Percentiles rank a stretch among this genome's conserved stretches.
phyloP scores from a whole-genome alignment of 345 rosid genomes.

The Hibiscus syriacus region DNA sequence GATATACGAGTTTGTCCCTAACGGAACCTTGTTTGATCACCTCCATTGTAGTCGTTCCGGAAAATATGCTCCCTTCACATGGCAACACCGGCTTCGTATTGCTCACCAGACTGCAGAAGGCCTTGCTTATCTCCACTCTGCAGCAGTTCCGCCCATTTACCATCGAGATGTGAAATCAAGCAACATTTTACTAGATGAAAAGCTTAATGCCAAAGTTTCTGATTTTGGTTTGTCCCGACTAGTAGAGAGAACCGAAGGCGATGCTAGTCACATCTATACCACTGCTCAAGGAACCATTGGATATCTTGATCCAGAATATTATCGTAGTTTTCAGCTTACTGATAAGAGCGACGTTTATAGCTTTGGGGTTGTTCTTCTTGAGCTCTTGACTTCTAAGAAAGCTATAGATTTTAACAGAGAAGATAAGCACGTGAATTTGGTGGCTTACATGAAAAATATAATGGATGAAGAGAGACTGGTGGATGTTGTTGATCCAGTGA shows the following conservation, averaged over 20 bases:
- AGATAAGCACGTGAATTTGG: conserved; percentile 31
- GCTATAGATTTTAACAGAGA: conserved; percentile 50
- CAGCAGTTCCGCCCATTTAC: neutral
- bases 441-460: neutral
- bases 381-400: conserved; percentile 41
- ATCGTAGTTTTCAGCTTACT: conserved; percentile 46
- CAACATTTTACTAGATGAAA: neutral
- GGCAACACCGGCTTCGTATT: neutral
- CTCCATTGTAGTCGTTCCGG: neutral
- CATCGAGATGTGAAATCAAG: neutral
- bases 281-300: conserved; percentile 58
- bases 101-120: neutral
- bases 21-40: neutral
- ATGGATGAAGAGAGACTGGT: neutral
- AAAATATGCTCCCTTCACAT: neutral
- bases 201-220: neutral
- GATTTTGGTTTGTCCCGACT: conserved; percentile 55
- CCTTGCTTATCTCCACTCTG: neutral
- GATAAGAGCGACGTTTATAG: conserved; percentile 63
- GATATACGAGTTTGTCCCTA: neutral
- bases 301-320: conserved; percentile 60
- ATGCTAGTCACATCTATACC: conserved; percentile 43
- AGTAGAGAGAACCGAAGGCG: conserved; percentile 22
- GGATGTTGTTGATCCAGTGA: neutral
- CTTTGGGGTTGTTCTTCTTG: conserved; percentile 62